phyloP scores from a whole-genome alignment of 2,329 filamentous ascomycete species.

The Penicillium occitanis region DNA sequence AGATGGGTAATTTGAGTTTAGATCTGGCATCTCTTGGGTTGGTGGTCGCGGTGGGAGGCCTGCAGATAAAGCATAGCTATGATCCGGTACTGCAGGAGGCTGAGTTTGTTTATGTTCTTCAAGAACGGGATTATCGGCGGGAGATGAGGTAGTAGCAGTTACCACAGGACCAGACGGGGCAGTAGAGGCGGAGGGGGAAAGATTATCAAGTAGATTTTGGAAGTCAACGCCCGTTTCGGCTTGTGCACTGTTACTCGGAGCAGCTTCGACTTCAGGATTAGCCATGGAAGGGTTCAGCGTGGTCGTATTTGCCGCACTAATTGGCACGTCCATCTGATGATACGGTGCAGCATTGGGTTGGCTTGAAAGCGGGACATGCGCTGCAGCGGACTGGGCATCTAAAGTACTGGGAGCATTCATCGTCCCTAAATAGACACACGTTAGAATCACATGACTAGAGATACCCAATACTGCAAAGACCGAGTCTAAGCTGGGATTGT shows the following conservation, averaged over 20 bases:
- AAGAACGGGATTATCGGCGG: slow-evolving; percentile 32
- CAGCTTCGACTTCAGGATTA: slow-evolving; percentile 21
- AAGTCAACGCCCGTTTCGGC: slow-evolving; percentile 47
- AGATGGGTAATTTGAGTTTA: slow-evolving; percentile 40
- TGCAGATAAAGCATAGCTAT: slow-evolving; percentile 23
- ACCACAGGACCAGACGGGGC: slow-evolving; percentile 29
- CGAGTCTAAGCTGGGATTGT: not conserved
- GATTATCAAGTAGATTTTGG: slow-evolving; percentile 51
- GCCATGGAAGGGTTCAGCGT: not conserved
- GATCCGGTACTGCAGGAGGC: slow-evolving; percentile 28
- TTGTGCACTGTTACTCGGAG: slow-evolving; percentile 21
- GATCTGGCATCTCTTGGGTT: slow-evolving; percentile 43
- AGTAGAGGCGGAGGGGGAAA: slow-evolving; percentile 38
- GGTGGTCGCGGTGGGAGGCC: slow-evolving; percentile 48
- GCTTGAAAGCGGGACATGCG: not conserved
- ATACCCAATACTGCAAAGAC: not conserved
- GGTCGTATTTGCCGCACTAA: not conserved
- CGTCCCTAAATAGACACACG: slow-evolving; percentile 8
- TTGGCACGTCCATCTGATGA: not conserved
- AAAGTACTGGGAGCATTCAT: slow-evolving; percentile 1
- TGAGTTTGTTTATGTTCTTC: slow-evolving; percentile 23
- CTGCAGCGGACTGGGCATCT: slow-evolving; percentile 2
- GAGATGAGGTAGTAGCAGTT: slow-evolving; percentile 27
- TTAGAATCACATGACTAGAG: slow-evolving; percentile 13
- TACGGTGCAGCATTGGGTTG: slow-evolving; percentile 4